These are phyloP conservation scores for Musa itinerans DNA, from an alignment of 176 grass and related monocot genomes.

Conservation along the genomic window DNA sequence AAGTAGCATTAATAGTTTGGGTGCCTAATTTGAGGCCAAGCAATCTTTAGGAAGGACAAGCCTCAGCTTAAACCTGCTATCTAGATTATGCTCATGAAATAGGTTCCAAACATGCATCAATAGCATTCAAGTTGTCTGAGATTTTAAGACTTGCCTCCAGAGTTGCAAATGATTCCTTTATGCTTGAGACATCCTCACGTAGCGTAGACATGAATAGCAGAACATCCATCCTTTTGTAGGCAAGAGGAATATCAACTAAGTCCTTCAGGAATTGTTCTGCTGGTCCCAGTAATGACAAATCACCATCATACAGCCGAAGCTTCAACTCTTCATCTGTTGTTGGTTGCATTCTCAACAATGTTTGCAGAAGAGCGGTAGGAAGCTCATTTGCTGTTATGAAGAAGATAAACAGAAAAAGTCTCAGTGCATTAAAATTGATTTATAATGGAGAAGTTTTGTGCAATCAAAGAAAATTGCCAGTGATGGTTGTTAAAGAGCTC, in stretches of 20 bases:
- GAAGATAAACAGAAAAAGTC: background rate
- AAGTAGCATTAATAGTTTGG: too few species aligned
- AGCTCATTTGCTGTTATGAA: slow-evolving; percentile 18
- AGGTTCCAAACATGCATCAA: background rate
- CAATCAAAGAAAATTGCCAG: background rate
- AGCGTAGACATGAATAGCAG: slow-evolving; percentile 26
- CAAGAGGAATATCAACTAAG: slow-evolving; percentile 18
- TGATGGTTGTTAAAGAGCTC: background rate
- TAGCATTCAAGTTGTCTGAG: background rate
- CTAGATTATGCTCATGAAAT: background rate
- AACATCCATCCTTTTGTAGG: slow-evolving; percentile 18
- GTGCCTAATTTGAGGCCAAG: too few species aligned
- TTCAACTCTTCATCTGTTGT: slow-evolving; percentile 23
- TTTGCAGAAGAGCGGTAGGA: slow-evolving; percentile 13
- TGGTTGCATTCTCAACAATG: slow-evolving; percentile 19
- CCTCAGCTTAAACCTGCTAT: background rate
- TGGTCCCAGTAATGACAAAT: slow-evolving; percentile 12
- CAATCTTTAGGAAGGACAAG: too few species aligned
- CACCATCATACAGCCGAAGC: slow-evolving; percentile 23
- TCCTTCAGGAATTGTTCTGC: slow-evolving; percentile 25
- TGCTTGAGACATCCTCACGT: slow-evolving; percentile 10
- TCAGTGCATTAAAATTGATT: background rate
- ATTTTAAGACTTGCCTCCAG: slow-evolving; percentile 8
- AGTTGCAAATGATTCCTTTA: slow-evolving; percentile 39
- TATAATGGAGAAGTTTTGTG: background rate